Base-by-base conservation (phyloP, 2,329 filamentous ascomycete genomes). In the Ceratocystis cubensis region DNA sequence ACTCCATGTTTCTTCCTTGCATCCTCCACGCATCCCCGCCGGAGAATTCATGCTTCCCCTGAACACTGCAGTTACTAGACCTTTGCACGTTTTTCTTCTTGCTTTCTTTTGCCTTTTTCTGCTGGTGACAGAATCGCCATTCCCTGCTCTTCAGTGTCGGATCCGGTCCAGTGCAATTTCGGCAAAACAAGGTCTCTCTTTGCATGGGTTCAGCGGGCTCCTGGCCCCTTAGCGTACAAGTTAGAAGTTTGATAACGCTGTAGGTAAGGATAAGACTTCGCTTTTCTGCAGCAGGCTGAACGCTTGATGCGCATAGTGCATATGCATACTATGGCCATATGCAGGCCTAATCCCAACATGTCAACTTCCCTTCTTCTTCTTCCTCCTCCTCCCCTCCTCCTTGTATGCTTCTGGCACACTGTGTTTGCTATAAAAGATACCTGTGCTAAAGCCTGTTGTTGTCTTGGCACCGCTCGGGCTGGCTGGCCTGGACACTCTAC, bases 31-130 rank as follows among this genome's bases (percentile, higher is more conserved):
- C 30, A 10, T 22, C 22, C 25, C 53, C 53, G 8, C 15, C 22
- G 25, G 25, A 10, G 10, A 10, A 30, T 57, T 30, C 22, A 57
- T 5, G 17, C 25, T 57, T 50, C 46, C 53, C 53, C 53, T 57
- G 53, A 57, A 57, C 53, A 57, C 53, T 57, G 53, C 53, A 57
- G 53, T 28, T 17, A 28, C 13, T 57, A 30, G 53, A 13, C 53
- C 17, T 50, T 50, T 22, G 46, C 46, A 50, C 6, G 46, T 22
- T 48, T 20, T 50, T 20, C 46, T 50, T 50, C 46, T 22, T 22
- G 15, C 33, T n/a, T n/a, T 20, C 46, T 50, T 50, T 8, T 20
- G 7, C n/a, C 17, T 20, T 50, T 48, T 50, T 7, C 46, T 50
- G 22, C 46, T 22, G 2, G 33, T 3, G 33, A 37, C 4, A 22